These are phyloP conservation scores for Saccharomyces pastorianus DNA, from an alignment of 1,139 yeast species.

Conservation along the genomic window DNA sequence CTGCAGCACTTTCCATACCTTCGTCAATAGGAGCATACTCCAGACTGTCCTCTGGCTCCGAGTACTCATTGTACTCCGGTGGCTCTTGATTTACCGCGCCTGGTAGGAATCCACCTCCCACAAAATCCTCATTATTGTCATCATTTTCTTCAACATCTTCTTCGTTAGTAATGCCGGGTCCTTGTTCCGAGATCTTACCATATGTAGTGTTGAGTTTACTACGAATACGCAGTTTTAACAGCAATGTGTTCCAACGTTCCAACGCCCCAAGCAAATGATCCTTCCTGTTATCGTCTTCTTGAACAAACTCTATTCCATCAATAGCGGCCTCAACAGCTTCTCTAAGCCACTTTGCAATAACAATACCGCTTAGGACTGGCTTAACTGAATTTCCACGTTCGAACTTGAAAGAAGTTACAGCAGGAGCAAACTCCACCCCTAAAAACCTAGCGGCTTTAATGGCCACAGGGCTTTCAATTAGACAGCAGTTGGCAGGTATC, in stretches of 20 bases:
- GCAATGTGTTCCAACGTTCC: constrained; percentile 62
- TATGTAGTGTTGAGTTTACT: constrained; percentile 57
- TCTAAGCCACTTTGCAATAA: constrained; percentile 53
- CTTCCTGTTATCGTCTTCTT: constrained; percentile 42
- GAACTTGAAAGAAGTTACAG: constrained; percentile 82
- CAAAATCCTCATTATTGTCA: constrained; percentile 10
- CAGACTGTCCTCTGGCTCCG: neutral
- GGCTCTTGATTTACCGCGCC: neutral
- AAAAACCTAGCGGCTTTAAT: constrained; percentile 63
- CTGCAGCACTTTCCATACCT: neutral
- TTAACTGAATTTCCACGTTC: constrained; percentile 40
- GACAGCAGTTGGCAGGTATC: constrained; percentile 77
- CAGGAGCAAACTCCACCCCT: constrained; percentile 75
- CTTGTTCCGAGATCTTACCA: constrained; percentile 37
- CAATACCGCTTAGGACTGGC: constrained; percentile 70
- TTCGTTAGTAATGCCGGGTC: constrained; percentile 7
- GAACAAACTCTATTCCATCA: constrained; percentile 43
- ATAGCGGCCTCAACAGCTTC: constrained; percentile 61
- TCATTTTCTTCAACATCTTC: constrained; percentile 9
- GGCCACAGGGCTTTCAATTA: constrained; percentile 48
- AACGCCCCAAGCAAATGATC: constrained; percentile 48
- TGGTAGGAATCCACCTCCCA: constrained; percentile 22
- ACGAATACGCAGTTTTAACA: constrained; percentile 63
- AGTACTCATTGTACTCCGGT: neutral
- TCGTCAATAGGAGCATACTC: neutral